Percentiles rank a stretch among this genome's conserved stretches.
Conservation (phyloP, 1,284 basidiomycete genomes). For the Microbotryomycetes sp. region DNA sequence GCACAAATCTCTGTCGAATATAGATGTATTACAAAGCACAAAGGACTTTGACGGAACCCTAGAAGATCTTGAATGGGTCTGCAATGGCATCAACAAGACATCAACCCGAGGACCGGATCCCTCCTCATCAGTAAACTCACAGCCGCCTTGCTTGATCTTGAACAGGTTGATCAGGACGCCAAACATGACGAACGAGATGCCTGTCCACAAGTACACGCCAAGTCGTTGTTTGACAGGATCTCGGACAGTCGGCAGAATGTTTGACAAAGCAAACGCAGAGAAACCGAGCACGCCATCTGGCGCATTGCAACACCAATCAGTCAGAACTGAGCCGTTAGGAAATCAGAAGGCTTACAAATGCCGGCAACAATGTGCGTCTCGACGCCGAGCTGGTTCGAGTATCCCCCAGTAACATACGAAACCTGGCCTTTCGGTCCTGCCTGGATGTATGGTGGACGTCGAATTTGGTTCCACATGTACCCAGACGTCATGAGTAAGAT, state of each 20-base stretch:
- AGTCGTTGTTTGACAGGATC: constrained; percentile 69
- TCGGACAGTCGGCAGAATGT: constrained; percentile 68
- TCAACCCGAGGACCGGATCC: background rate
- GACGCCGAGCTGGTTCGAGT: constrained; percentile 82
- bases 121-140: constrained; percentile 6
- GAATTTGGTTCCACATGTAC: constrained; percentile 95
- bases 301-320: background rate
- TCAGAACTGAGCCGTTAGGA: background rate
- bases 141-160: constrained; percentile 78
- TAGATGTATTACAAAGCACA: too few relatives aligned
- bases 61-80: constrained; percentile 31
- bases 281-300: constrained; percentile 75
- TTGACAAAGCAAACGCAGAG: constrained; percentile 72
- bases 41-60: too few relatives aligned
- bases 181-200: constrained; percentile 73
- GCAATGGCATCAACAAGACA: background rate
- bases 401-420: constrained; percentile 79
- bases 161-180: constrained; percentile 84
- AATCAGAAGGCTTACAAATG: constrained; percentile 59
- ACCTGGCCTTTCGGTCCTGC: constrained; percentile 46
- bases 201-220: constrained; percentile 84
- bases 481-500: constrained; percentile 80
- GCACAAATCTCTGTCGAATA: too few relatives aligned
- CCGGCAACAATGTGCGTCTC: constrained; percentile 82
- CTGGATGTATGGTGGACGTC: constrained; percentile 65